Conservation (phyloP, 805 yeast genomes). For the Wilhelminamyces savonicus region DNA sequence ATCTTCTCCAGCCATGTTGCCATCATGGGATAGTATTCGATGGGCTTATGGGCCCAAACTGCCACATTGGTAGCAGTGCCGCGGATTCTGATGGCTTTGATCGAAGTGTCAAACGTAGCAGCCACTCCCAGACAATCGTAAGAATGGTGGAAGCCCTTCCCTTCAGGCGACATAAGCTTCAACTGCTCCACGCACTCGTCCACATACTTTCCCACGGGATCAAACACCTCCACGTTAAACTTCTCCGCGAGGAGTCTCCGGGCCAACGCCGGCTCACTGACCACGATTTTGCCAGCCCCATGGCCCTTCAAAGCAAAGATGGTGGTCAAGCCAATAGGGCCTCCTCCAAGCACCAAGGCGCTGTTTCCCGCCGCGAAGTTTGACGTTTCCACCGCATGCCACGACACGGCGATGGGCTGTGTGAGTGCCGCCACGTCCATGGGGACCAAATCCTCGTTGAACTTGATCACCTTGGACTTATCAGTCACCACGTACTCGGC, state of each 20-base stretch:
- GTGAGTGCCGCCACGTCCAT: slow-evolving; percentile 45
- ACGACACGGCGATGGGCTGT: slow-evolving; percentile 55
- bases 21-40: slow-evolving; percentile 49
- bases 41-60: slow-evolving; percentile 52
- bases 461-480: slow-evolving; percentile 30
- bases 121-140: slow-evolving; percentile 54
- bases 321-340: slow-evolving; percentile 58
- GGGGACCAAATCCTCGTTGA: slow-evolving; percentile 34
- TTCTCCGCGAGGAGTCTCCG: slow-evolving; percentile 51
- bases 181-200: slow-evolving; percentile 31
- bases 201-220: slow-evolving; percentile 38
- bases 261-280: slow-evolving; percentile 51
- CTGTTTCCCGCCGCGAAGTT: slow-evolving; percentile 35
- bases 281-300: slow-evolving; percentile 40
- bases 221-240: slow-evolving; percentile 43
- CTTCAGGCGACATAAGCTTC: slow-evolving; percentile 30
- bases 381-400: slow-evolving; percentile 50
- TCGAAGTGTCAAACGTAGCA: slow-evolving; percentile 45
- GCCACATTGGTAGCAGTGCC: slow-evolving; percentile 63
- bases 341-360: slow-evolving; percentile 54
- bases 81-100: slow-evolving; percentile 43
- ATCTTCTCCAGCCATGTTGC: slow-evolving; percentile 49
- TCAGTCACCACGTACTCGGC: slow-evolving; percentile 43
- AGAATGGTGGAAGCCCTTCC: slow-evolving; percentile 42
- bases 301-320: slow-evolving; percentile 46